Evolutionary conservation across 257 asterid species (phyloP), one percentile per base, ranked within the genome.

Genomic region (Solanum chiquidenum): DNA sequence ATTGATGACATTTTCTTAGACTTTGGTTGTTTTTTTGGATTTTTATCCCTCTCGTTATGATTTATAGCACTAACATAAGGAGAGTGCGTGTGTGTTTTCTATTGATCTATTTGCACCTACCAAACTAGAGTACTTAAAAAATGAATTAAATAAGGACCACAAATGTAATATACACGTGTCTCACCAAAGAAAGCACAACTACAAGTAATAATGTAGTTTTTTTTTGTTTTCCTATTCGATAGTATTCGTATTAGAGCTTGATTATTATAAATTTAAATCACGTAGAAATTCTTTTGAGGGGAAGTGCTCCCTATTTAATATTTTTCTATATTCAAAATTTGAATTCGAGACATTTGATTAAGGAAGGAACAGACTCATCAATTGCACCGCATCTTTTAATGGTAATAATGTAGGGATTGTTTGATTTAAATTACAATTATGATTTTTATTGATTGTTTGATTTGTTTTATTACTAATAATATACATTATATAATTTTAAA

Each of bases 161-260:
- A 68, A 27, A 68, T 27, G 74, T 0, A 21, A 27, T 12, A 68
- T 6, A 55, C 64, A 7, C 7, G 64, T 55, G 11, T 55, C 64
- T 18, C 64, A 7, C 64, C 25, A 20, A 55, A 18, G n/a, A 55
- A 20, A 55, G 62, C n/a, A 52, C n/a, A 52, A 52, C n/a, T 2
- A 52, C n/a, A 52, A 18, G 0, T 55, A 55, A 3, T 55, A 55
- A 55, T 55, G n/a, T 55, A 55, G 9, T 0, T 52, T 55, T 55
- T 6, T 52, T 46, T 42, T 3, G 0, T 34, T 34, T 34, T 34
- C 6, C 37, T 34, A 34, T 34, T 34, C 37, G 37, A 34, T 34
- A 34, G 6, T 5, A 2, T 55, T 55, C 1, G 1, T 0, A 18
- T 55, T 18, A 0, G 25, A 0, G 4, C 0, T 0, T 0, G 2